Percentiles rank a stretch among this genome's conserved stretches.
Evolutionary conservation across 352 stramenopile species (phyloP).

Genomic region (Hyaloperonospora arabidopsidis): DNA sequence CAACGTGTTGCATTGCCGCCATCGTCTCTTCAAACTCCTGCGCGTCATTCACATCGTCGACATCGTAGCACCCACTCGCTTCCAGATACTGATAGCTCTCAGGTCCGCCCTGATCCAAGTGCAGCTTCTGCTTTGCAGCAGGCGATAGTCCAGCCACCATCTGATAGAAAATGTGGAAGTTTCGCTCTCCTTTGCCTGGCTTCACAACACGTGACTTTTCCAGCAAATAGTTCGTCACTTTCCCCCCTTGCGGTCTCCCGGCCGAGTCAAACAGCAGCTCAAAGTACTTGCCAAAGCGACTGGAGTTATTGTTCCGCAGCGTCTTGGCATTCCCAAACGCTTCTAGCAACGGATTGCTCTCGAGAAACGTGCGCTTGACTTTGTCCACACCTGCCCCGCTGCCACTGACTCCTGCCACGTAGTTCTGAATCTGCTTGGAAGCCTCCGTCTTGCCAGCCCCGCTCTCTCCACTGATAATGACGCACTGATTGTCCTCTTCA

Average conservation of each 20-base stretch:
- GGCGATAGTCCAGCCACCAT: constrained; percentile 60
- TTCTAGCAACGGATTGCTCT: constrained; percentile 93
- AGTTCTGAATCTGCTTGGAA: constrained; percentile 88
- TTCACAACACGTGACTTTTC: constrained; percentile 88
- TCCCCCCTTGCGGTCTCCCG: constrained; percentile 67
- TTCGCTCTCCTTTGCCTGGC: constrained; percentile 83
- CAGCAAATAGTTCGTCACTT: constrained; percentile 89
- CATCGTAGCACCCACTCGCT: constrained; percentile 79
- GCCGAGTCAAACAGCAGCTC: constrained; percentile 90
- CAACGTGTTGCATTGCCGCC: constrained; percentile 82
- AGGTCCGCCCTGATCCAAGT: constrained; percentile 52
- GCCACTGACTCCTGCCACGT: constrained; percentile 77
- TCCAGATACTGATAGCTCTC: constrained; percentile 87
- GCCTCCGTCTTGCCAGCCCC: constrained; percentile 83
- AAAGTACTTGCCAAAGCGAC: constrained; percentile 94
- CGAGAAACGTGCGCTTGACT: constrained; percentile 86
- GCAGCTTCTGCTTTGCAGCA: constrained; percentile 58
- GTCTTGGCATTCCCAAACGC: constrained; percentile 96
- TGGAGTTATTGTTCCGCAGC: constrained; percentile 92
- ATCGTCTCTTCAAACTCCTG: constrained; percentile 85
- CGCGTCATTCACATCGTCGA: constrained; percentile 89
- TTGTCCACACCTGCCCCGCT: constrained; percentile 77
- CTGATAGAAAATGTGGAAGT: constrained; percentile 96
- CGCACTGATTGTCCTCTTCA: constrained; percentile 86
- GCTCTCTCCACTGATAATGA: constrained; percentile 85